A percentile compares a stretch with the other conserved stretches of the same genome.
phyloP scores from a whole-genome alignment of 176 grass and related monocot species.

The Otatea glauca region DNA sequence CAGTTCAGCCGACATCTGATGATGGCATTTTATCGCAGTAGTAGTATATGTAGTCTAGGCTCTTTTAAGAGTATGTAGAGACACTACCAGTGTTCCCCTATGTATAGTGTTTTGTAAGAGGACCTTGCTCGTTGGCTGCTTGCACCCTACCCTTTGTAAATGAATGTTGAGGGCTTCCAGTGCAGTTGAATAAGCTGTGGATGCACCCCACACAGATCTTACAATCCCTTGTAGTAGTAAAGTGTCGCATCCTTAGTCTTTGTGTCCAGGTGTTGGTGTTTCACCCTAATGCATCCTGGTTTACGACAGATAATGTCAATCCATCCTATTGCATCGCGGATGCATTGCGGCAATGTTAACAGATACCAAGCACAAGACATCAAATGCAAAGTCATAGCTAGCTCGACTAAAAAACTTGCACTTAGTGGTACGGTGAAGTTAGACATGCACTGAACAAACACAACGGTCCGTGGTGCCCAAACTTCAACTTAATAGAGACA shows the following conservation, averaged over 20 bases:
- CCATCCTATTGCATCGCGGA: neutral
- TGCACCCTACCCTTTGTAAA: neutral
- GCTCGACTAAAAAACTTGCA: neutral
- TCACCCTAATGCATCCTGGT: neutral
- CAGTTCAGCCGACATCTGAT: neutral
- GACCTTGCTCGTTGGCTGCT: neutral
- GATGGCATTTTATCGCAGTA: neutral
- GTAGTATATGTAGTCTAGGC: conserved; percentile 4
- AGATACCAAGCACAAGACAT: neutral
- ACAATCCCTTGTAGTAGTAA: no score
- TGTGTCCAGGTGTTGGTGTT: neutral
- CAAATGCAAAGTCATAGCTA: neutral
- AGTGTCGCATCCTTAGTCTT: neutral
- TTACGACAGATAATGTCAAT: neutral
- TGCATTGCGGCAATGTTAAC: neutral
- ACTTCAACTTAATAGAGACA: neutral
- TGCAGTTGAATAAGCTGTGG: neutral
- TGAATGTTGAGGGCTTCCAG: neutral
- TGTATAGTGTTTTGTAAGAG: conserved; percentile 30
- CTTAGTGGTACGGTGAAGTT: neutral
- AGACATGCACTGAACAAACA: conserved; percentile 21
- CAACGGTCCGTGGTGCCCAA: conserved; percentile 1
- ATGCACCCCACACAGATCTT: neutral
- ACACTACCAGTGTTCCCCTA: neutral
- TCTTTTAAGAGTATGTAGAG: neutral